phyloP scores from a whole-genome alignment of 257 asterid species.

The Cinchona pubescens region DNA sequence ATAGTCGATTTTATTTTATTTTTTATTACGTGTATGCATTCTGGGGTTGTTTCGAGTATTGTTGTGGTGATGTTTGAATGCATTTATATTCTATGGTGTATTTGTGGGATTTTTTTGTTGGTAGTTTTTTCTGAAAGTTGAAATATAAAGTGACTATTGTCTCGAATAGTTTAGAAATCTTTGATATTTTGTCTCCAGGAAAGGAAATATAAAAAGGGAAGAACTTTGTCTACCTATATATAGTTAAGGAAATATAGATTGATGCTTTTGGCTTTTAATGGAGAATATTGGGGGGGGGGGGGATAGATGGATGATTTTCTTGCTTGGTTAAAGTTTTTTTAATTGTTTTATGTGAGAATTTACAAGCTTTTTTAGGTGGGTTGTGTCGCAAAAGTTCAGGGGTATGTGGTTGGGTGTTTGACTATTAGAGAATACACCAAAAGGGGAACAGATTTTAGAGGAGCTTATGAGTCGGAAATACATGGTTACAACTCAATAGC shows the following conservation, averaged over 20 bases:
- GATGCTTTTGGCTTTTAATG: not conserved
- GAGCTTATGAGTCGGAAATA: not conserved
- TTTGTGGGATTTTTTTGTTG: not conserved
- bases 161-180: not conserved
- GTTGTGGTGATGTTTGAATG: not conserved
- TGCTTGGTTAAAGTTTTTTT: not conserved
- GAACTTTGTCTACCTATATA: not conserved
- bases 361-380: not conserved
- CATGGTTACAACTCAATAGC: not conserved
- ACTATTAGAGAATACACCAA: not conserved
- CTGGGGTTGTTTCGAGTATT: not conserved
- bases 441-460: not conserved
- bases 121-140: not conserved
- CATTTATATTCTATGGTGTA: not conserved
- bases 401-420: not conserved
- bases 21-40: constrained; percentile 2
- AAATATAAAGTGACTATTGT: not conserved
- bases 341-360: not conserved
- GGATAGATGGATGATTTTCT: not conserved
- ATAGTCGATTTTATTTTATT: not conserved
- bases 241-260: not conserved
- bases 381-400: not conserved
- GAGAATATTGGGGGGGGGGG: not conserved
- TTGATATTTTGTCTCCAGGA: not conserved
- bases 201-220: not conserved